phyloP scores from a whole-genome alignment of 371 early-diverging fungal species.

The Mycotypha africana region DNA sequence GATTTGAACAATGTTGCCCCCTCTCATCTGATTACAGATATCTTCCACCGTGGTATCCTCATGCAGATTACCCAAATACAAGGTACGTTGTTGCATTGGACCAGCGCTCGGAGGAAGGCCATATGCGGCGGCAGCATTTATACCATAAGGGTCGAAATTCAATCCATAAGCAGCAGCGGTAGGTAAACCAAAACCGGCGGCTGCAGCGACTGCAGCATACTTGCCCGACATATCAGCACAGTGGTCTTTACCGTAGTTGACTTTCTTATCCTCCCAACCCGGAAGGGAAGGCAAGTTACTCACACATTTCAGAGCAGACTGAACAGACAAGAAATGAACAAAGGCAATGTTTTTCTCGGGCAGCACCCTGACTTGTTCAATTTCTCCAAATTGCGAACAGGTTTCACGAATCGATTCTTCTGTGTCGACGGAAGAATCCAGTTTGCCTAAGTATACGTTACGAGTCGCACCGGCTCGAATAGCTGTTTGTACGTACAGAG shows the following conservation, averaged over 20 bases:
- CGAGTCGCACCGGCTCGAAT: constrained; percentile 66
- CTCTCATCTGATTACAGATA: constrained; percentile 81
- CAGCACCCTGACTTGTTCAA: constrained; percentile 66
- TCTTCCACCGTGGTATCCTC: constrained; percentile 73
- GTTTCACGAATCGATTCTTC: constrained; percentile 46
- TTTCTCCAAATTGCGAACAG: constrained; percentile 51
- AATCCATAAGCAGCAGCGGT: background rate
- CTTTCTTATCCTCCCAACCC: constrained; percentile 41
- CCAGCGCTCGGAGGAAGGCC: too few relatives aligned
- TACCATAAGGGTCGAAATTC: constrained; percentile 10
- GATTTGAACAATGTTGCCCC: constrained; percentile 74
- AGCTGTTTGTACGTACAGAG: constrained; percentile 40
- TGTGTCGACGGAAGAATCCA: constrained; percentile 47
- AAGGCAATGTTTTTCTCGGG: constrained; percentile 68
- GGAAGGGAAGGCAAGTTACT: constrained; percentile 37
- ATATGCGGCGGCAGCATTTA: too few relatives aligned
- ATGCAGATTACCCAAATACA: constrained; percentile 74
- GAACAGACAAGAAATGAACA: constrained; percentile 65
- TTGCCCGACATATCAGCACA: background rate
- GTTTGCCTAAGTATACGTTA: constrained; percentile 69
- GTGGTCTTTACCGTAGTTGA: constrained; percentile 50
- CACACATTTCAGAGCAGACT: constrained; percentile 64
- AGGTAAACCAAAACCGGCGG: constrained; percentile 1
- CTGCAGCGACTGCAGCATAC: background rate
- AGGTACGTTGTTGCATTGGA: too few relatives aligned